Evolutionary conservation across 176 grass and related monocot species (phyloP), one percentile per base, ranked within the genome.

Genomic region (Leersia perrieri): DNA sequence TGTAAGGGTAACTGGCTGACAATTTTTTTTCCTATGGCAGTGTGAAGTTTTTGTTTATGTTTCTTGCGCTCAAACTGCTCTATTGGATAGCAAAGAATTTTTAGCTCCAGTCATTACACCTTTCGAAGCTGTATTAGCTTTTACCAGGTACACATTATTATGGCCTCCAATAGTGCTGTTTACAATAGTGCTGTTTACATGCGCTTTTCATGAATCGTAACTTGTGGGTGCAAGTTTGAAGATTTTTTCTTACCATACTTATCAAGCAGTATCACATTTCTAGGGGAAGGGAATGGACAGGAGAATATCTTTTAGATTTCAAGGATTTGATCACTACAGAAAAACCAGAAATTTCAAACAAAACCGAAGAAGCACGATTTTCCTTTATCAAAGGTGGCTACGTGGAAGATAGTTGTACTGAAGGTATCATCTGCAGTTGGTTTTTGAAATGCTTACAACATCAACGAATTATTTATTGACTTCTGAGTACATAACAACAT

Each of bases 81-180:
- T 98, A 51, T 69, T 98, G 88, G 95, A 95, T 86, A 95, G 95
- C 92, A 98, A 98, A 55, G 95, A 98, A 64, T 94, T 91, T 80
- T 82, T 98, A 65, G 77, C 92, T 73, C 95, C 95, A 67, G 92
- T 98, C 13, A 94, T 98, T 71, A 98, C 95, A 35, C 95, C 95
- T 58, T 98, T 98, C 34, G 95, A 98, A 90, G 92, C 95, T 78
- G 73, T 85, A 73, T 88, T 98, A 86, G 92, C 92, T 94, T 98
- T 93, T 88, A 67, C 66, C 83, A 98, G 91, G 95, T 98, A 91
- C 34, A 71, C 53, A 22, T 3, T 29, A 20, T 72, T 64, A 22
- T 39, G 73, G 51, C 44, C 30, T 67, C 14, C 11, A 64, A 49
- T n/a, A n/a, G 33, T 66, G 33, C 14, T 1, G 5, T 38, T 15